phyloP scores from a whole-genome alignment of 805 yeast species.

The Jamesozyma lodderae region DNA sequence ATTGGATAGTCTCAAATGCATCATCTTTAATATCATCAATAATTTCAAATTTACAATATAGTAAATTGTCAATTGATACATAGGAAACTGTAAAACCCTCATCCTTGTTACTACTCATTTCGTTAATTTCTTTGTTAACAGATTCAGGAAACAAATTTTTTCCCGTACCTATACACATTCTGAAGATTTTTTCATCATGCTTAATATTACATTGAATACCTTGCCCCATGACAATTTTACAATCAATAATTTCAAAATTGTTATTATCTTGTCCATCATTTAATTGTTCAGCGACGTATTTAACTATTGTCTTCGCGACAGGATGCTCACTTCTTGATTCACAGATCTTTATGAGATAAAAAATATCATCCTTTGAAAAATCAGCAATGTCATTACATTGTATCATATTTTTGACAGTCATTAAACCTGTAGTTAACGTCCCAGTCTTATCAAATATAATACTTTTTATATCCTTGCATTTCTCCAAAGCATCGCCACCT shows the following conservation, averaged over 20 bases:
- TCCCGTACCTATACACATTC: constrained; percentile 49
- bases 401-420: constrained; percentile 38
- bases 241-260: constrained; percentile 7
- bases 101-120: constrained; percentile 16
- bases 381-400: not conserved
- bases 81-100: constrained; percentile 41
- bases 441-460: constrained; percentile 88
- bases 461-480: constrained; percentile 38
- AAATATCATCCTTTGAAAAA: constrained; percentile 7
- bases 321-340: constrained; percentile 5
- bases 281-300: constrained; percentile 38
- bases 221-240: constrained; percentile 32
- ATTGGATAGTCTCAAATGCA: constrained; percentile 49
- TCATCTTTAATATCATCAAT: constrained; percentile 61
- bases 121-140: constrained; percentile 1
- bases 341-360: constrained; percentile 5
- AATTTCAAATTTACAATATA: constrained; percentile 58
- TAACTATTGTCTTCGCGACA: constrained; percentile 18
- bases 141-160: constrained; percentile 25
- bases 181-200: constrained; percentile 16
- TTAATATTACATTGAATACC: constrained; percentile 26
- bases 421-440: constrained; percentile 78
- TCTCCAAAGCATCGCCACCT: constrained; percentile 85
- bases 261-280: constrained; percentile 13
- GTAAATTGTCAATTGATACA: constrained; percentile 48